phyloP scores from a whole-genome alignment of 495 filamentous ascomycete species.

The Bacidia rubella region DNA sequence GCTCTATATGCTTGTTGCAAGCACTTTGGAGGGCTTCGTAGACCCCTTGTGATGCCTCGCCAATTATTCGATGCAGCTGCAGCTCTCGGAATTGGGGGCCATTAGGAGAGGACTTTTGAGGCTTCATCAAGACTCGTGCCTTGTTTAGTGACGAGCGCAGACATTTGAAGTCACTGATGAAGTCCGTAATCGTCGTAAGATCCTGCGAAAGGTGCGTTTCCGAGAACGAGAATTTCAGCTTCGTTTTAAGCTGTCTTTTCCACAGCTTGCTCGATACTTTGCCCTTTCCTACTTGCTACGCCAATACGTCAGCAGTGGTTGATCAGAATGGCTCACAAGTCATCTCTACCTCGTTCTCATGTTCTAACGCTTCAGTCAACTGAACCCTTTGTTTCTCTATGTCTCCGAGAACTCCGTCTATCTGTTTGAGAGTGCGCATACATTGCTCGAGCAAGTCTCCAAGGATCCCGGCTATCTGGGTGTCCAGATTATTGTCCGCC shows the following conservation, averaged over 20 bases:
- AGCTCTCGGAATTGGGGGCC: neutral
- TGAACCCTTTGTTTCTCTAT: constrained; percentile 13
- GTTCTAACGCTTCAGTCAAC: constrained; percentile 7
- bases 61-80: constrained; percentile 16
- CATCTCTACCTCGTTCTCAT: constrained; percentile 3
- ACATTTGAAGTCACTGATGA: constrained; percentile 13
- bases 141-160: neutral
- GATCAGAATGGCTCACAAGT: neutral
- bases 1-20: constrained; percentile 23
- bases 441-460: constrained; percentile 9
- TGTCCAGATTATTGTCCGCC: constrained; percentile 2
- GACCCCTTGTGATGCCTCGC: constrained; percentile 21
- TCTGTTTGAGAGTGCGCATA: constrained; percentile 9
- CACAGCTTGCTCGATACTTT: neutral
- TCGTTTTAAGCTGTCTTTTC: constrained; percentile 4
- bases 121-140: neutral
- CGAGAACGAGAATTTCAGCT: constrained; percentile 17
- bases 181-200: constrained; percentile 4
- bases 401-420: constrained; percentile 13
- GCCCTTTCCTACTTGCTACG: neutral
- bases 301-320: neutral
- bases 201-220: constrained; percentile 8
- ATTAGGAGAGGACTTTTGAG: neutral
- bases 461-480: constrained; percentile 6
- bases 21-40: constrained; percentile 24